phyloP scores from a whole-genome alignment of 106 monocot genomes.

The Phalaenopsis aphrodite region DNA sequence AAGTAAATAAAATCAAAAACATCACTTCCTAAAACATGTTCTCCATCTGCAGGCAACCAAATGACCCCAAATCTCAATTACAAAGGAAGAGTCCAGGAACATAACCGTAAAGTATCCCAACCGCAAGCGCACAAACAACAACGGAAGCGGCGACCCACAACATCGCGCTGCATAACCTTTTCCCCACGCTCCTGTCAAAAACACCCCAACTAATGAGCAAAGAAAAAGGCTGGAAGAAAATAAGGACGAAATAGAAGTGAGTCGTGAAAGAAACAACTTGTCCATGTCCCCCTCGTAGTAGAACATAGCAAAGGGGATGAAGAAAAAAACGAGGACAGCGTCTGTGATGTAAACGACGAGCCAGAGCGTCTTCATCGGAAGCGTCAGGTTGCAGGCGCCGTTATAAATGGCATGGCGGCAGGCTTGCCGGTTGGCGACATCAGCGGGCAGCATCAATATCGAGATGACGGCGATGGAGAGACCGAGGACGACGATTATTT shows the following conservation, averaged over 20 bases:
- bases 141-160: constrained; percentile 59
- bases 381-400: constrained; percentile 72
- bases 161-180: constrained; percentile 68
- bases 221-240: not conserved
- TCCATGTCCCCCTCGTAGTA: constrained; percentile 99
- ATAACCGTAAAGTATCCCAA: constrained; percentile 85
- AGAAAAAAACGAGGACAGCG: constrained; percentile 79
- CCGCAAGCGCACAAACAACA: constrained; percentile 65
- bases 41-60: not conserved
- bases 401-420: constrained; percentile 77
- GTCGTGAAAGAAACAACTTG: constrained; percentile 28
- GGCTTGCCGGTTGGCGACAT: constrained; percentile 85
- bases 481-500: constrained; percentile 77
- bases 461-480: constrained; percentile 85
- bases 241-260: not conserved
- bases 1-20: too few species aligned
- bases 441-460: constrained; percentile 95
- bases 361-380: constrained; percentile 97
- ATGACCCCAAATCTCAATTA: not conserved
- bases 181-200: constrained; percentile 51
- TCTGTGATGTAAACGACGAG: constrained; percentile 75
- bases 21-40: too few species aligned
- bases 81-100: not conserved
- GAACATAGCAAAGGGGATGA: constrained; percentile 96
- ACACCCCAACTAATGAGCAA: not conserved